Conservation (phyloP, 352 stramenopile species). For the Phytophthora sp. region DNA sequence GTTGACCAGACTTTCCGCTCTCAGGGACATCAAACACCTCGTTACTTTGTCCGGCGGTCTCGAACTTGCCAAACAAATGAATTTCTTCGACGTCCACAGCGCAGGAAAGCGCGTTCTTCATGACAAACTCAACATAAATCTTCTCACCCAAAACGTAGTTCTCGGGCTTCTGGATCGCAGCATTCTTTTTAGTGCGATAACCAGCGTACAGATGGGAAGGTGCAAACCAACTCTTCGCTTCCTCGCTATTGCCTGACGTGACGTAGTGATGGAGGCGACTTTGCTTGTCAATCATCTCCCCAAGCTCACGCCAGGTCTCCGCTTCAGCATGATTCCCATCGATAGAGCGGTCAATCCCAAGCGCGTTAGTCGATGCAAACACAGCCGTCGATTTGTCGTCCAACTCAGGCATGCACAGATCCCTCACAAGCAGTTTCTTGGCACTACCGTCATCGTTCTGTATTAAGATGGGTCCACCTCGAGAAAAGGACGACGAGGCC, state of each 20-base stretch:
- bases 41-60: slow-evolving; percentile 30
- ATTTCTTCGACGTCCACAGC: slow-evolving; percentile 84
- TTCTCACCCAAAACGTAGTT: slow-evolving; percentile 77
- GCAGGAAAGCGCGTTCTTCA: slow-evolving; percentile 88
- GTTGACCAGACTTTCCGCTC: slow-evolving; percentile 17
- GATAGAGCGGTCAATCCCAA: slow-evolving; percentile 71
- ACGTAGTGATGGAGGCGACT: slow-evolving; percentile 69
- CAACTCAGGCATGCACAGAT: slow-evolving; percentile 84
- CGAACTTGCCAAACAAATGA: slow-evolving; percentile 82
- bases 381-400: slow-evolving; percentile 84
- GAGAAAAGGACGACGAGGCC: slow-evolving; percentile 23
- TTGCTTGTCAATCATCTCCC: slow-evolving; percentile 65
- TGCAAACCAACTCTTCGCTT: slow-evolving; percentile 54
- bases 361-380: slow-evolving; percentile 77
- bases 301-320: slow-evolving; percentile 69
- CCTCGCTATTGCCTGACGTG: slow-evolving; percentile 21
- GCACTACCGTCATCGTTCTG: slow-evolving; percentile 39
- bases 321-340: slow-evolving; percentile 64
- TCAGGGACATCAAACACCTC: slow-evolving; percentile 61
- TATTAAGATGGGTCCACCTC: slow-evolving; percentile 34
- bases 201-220: slow-evolving; percentile 59
- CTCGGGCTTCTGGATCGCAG: slow-evolving; percentile 46
- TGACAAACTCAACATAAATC: slow-evolving; percentile 89
- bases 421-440: slow-evolving; percentile 71
- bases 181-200: slow-evolving; percentile 63